A percentile compares a stretch with the other conserved stretches of the same genome.
phyloP scores from a whole-genome alignment of 495 filamentous ascomycete species.

The Penicillium samsonianum region DNA sequence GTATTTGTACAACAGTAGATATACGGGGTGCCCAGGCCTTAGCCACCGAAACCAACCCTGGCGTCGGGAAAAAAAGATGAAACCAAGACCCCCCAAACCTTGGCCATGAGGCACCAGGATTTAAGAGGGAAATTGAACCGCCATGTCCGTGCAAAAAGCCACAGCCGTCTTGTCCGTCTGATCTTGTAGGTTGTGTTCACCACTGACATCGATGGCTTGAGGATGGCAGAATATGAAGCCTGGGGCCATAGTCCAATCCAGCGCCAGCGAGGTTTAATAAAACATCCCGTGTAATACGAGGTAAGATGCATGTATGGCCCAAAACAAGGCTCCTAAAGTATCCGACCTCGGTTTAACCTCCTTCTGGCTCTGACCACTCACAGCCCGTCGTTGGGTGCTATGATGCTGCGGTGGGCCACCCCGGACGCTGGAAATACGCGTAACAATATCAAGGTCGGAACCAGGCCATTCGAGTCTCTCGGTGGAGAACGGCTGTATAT shows the following conservation, averaged over 20 bases:
- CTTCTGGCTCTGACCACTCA: constrained; percentile 14
- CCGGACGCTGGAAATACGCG: constrained; percentile 10
- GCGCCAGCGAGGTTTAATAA: constrained; percentile 6
- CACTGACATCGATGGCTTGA: constrained; percentile 21
- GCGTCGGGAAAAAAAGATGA: not conserved
- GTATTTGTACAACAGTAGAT: not conserved
- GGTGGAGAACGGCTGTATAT: constrained; percentile 1
- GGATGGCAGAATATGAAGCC: not conserved
- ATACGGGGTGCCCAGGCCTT: constrained; percentile 9
- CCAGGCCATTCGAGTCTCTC: constrained; percentile 4
- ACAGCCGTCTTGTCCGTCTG: constrained; percentile 3
- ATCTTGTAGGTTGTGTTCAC: not conserved
- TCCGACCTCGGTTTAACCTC: constrained; percentile 13
- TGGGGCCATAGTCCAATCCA: not conserved
- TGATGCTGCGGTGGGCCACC: constrained; percentile 27
- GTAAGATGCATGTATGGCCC: constrained; percentile 12
- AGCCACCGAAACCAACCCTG: constrained; percentile 4
- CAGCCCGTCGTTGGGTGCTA: constrained; percentile 6
- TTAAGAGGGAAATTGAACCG: not conserved
- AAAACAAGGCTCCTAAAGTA: constrained; percentile 6
- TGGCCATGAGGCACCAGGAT: not conserved
- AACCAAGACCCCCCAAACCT: not conserved
- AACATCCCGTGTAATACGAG: constrained; percentile 19
- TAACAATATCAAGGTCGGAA: constrained; percentile 15
- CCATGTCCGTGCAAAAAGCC: constrained; percentile 6